phyloP scores from a whole-genome alignment of 306 rosid genomes.

The Inga laurina region DNA sequence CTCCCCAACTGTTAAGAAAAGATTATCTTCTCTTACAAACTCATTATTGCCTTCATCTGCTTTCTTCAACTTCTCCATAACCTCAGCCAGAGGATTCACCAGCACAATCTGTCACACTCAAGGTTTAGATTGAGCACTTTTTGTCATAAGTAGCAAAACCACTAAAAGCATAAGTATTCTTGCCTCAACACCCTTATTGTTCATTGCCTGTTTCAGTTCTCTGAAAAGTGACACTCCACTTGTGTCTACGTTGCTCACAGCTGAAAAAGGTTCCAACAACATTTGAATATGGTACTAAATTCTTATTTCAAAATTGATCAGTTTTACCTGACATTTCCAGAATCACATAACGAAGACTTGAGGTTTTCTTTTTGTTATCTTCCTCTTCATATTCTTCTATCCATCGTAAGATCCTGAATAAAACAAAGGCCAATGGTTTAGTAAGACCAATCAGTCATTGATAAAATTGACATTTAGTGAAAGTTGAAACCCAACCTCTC shows the following conservation, averaged over 20 bases:
- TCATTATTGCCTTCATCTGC: slow-evolving; percentile 48
- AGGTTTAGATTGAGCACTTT: neutral
- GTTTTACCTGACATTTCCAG: slow-evolving; percentile 79
- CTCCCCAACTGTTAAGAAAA: slow-evolving; percentile 76
- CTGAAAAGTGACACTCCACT: slow-evolving; percentile 77
- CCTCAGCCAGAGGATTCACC: slow-evolving; percentile 95
- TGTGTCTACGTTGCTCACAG: slow-evolving; percentile 84
- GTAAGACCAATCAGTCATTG: neutral
- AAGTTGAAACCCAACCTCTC: slow-evolving; percentile 61
- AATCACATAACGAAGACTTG: slow-evolving; percentile 51
- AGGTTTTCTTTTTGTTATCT: slow-evolving; percentile 43
- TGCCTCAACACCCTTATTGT: slow-evolving; percentile 64
- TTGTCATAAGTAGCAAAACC: neutral
- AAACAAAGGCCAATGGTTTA: slow-evolving; percentile 20
- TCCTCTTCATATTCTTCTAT: slow-evolving; percentile 71
- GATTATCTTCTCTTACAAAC: no score
- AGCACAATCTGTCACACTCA: slow-evolving; percentile 59
- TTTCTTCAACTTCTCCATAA: slow-evolving; percentile 60
- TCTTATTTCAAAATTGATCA: no score
- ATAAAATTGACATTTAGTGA: neutral
- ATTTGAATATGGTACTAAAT: neutral
- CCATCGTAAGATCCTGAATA: slow-evolving; percentile 78
- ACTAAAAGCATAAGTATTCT: slow-evolving; percentile 17
- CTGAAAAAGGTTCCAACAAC: no score
- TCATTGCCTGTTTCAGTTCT: slow-evolving; percentile 58